A percentile compares a stretch with the other conserved stretches of the same genome.
Evolutionary conservation across 768 basidiomycete species (phyloP).

Genomic region (Phaeotremella skinneri): DNA sequence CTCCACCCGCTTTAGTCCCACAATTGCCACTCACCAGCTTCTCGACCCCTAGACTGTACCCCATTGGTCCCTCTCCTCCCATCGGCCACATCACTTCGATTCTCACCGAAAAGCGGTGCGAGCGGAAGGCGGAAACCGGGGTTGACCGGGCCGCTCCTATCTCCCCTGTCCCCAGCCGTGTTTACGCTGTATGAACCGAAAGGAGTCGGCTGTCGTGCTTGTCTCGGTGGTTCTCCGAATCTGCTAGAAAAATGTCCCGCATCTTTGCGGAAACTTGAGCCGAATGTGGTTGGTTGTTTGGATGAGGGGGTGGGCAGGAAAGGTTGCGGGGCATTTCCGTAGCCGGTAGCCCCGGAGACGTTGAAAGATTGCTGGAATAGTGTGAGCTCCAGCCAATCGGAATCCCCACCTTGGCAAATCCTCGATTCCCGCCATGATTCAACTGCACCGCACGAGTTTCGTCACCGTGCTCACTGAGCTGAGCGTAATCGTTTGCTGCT

Average conservation of each 20-base stretch:
- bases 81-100: not conserved
- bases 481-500: conserved; percentile 10
- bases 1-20: not conserved
- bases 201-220: not conserved
- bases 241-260: not conserved
- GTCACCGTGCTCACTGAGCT: not conserved
- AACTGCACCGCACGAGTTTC: not conserved
- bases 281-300: not conserved
- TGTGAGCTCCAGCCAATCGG: not conserved
- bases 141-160: not conserved
- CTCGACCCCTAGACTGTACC: not conserved
- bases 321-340: not conserved
- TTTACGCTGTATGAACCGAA: not conserved
- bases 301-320: not conserved
- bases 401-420: not conserved
- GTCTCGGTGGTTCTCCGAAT: not conserved
- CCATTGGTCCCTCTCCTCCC: not conserved
- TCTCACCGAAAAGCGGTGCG: not conserved
- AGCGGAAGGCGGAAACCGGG: not conserved
- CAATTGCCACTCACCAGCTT: not conserved
- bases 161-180: not conserved
- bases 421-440: not conserved
- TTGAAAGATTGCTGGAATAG: not conserved
- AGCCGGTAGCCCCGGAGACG: not conserved
- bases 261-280: not conserved